These are phyloP conservation scores for Amylostereum areolatum DNA, from an alignment of 1,284 basidiomycete genomes.

Conservation along the genomic window DNA sequence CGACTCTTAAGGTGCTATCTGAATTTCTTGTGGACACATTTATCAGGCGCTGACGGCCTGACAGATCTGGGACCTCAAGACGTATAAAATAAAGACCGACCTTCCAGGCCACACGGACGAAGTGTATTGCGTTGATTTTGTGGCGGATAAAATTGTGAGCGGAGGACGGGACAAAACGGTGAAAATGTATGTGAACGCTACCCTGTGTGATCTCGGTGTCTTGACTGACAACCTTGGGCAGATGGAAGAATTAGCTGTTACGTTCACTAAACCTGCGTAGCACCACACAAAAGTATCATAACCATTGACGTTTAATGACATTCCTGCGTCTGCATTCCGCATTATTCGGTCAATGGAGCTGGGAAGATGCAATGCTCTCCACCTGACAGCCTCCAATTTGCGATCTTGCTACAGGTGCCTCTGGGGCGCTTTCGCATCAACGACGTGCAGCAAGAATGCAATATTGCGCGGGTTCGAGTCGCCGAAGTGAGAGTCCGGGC, in stretches of 20 bases:
- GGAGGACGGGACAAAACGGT: slow-evolving; percentile 76
- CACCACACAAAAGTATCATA: background rate
- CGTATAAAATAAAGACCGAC: slow-evolving; percentile 90
- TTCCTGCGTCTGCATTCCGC: background rate
- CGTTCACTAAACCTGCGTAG: background rate
- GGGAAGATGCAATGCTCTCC: too few species aligned
- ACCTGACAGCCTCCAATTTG: background rate
- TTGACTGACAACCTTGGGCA: slow-evolving; percentile 8
- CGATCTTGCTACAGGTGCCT: background rate
- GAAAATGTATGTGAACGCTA: slow-evolving; percentile 53
- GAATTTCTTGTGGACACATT: background rate
- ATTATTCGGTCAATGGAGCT: background rate
- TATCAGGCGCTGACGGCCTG: background rate
- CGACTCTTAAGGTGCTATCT: slow-evolving; percentile 77
- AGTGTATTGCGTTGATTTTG: slow-evolving; percentile 98
- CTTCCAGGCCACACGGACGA: slow-evolving; percentile 96
- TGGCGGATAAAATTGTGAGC: slow-evolving; percentile 96
- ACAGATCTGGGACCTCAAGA: slow-evolving; percentile 92
- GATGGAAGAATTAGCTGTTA: slow-evolving; percentile 27
- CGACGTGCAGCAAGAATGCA: background rate
- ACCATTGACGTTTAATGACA: background rate
- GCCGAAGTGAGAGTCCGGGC: too few species aligned
- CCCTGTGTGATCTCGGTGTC: background rate
- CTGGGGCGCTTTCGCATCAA: background rate
- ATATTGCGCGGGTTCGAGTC: too few species aligned